Percentiles rank a stretch among this genome's conserved stretches.
Conservation (phyloP, 2,329 filamentous ascomycete genomes). For the Curvularia verruculosa region DNA sequence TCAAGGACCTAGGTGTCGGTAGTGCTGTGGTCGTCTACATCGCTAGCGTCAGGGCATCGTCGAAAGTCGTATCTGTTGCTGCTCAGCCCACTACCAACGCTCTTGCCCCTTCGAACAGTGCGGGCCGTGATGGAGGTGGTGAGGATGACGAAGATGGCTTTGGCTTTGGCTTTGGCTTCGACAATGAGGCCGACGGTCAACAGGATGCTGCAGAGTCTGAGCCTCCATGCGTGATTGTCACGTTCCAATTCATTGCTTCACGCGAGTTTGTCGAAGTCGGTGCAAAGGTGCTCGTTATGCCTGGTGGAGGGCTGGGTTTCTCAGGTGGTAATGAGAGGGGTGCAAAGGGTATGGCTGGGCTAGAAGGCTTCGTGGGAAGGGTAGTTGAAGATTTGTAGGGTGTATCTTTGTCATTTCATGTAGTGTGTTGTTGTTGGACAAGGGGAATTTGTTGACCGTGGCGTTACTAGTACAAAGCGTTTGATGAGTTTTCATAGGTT, state of each 20-base stretch:
- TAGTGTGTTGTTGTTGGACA: neutral
- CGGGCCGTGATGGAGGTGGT: conserved; percentile 24
- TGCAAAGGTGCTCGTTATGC: conserved; percentile 72
- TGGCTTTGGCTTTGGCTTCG: conserved; percentile 65
- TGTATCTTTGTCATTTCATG: neutral
- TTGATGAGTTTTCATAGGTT: too few relatives aligned
- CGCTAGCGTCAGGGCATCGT: conserved; percentile 82
- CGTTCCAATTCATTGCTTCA: conserved; percentile 70
- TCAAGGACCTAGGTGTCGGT: conserved; percentile 68
- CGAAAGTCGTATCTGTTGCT: conserved; percentile 67
- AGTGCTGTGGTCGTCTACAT: conserved; percentile 82
- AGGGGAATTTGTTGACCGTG: neutral
- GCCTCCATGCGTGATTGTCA: conserved; percentile 55
- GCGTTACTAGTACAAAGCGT: neutral
- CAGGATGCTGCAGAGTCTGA: conserved; percentile 17
- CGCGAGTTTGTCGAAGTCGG: conserved; percentile 77
- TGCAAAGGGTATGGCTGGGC: conserved; percentile 59
- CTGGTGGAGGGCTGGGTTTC: conserved; percentile 68
- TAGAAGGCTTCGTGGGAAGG: conserved; percentile 75
- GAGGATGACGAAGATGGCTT: conserved; percentile 41
- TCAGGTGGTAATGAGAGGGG: conserved; percentile 61
- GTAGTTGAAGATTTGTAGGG: conserved; percentile 49
- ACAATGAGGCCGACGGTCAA: conserved; percentile 52
- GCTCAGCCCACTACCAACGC: conserved; percentile 4
- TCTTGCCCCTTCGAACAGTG: neutral